Conservation (phyloP, 1,139 yeast genomes). For the Kluyveromyces sp. region DNA sequence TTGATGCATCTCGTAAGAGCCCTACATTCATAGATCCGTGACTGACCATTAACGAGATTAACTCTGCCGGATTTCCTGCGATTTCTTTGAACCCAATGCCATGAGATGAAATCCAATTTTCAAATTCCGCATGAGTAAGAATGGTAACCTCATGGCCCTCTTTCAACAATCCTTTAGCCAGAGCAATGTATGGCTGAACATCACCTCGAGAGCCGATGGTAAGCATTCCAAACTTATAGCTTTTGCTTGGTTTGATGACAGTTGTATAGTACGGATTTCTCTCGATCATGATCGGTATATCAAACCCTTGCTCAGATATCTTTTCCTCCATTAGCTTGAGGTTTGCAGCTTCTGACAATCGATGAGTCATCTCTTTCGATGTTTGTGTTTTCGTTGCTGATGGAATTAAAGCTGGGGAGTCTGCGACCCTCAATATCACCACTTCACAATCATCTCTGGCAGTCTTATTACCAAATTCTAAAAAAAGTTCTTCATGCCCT, state of each 20-base stretch:
- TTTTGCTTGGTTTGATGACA: slow-evolving; percentile 45
- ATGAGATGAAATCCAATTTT: slow-evolving; percentile 61
- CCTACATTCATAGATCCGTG: slow-evolving; percentile 85
- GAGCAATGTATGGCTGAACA: slow-evolving; percentile 90
- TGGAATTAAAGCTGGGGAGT: slow-evolving; percentile 29
- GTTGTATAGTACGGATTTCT: slow-evolving; percentile 54
- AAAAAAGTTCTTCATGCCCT: slow-evolving; percentile 68
- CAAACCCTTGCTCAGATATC: slow-evolving; percentile 52
- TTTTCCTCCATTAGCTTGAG: slow-evolving; percentile 57
- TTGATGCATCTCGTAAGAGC: slow-evolving; percentile 74
- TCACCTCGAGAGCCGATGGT: slow-evolving; percentile 96
- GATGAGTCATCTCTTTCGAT: slow-evolving; percentile 9
- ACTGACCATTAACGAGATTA: slow-evolving; percentile 86
- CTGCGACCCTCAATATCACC: slow-evolving; percentile 47
- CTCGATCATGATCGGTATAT: slow-evolving; percentile 59
- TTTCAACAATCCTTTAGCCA: slow-evolving; percentile 65
- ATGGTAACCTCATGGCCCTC: slow-evolving; percentile 84
- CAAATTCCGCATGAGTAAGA: slow-evolving; percentile 79
- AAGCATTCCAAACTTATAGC: slow-evolving; percentile 58
- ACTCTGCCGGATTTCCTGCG: slow-evolving; percentile 90
- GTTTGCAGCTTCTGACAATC: slow-evolving; percentile 25
- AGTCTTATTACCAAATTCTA: slow-evolving; percentile 63
- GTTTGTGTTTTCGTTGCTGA: slow-evolving; percentile 1
- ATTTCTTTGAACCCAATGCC: slow-evolving; percentile 64
- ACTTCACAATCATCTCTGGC: slow-evolving; percentile 69